Base-by-base conservation (phyloP, 306 rosid genomes). In the Corylus heterophylla region DNA sequence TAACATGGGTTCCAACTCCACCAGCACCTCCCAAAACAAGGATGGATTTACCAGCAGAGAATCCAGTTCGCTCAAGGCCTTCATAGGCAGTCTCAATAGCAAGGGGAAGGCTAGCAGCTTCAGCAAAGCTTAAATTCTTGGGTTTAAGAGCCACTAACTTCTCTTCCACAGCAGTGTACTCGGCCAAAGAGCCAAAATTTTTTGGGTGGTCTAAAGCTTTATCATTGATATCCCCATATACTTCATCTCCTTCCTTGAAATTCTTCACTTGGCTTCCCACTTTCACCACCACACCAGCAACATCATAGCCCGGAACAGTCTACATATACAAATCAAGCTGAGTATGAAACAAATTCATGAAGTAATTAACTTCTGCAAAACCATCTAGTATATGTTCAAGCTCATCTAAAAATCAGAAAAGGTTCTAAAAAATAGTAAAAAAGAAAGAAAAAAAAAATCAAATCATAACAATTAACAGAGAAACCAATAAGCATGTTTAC, bases 11-110 rank as follows among this genome's bases (percentile, higher is more conserved):
- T 59, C 98, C 98, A 31, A 91, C 90, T 42, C 97, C 97, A 37
- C 97, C 97, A 47, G 92, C 93, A 44, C 96, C 98, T 13, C 97
- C 97, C 29, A 93, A 63, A 69, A 93, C 91, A 73, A 90, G 92
- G 44, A 94, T 72, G 8, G 94, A 89, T 76, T 93, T 71, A 0
- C 88, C 96, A n/a, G 87, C 75, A 37, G 91, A 88, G 42, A 92
- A 71, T 7, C 45, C 67, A 20, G 75, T 74, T 20, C 81, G 61
- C 47, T 92, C 87, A 12, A 93, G 91, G 6, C 92, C 96, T 82
- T 88, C 89, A 69, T 89, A 80, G 73, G 98, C 96, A 22, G 96
- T 88, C 58, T 83, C 90, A 51, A 86, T 39, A 3, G 93, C 93
- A 16, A 85, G 71, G 74, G 98, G 98, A 79, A 92, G 78, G 82